Evolutionary conservation across 371 early-diverging fungal species (phyloP).

Genomic region (Circinella umbellata): DNA sequence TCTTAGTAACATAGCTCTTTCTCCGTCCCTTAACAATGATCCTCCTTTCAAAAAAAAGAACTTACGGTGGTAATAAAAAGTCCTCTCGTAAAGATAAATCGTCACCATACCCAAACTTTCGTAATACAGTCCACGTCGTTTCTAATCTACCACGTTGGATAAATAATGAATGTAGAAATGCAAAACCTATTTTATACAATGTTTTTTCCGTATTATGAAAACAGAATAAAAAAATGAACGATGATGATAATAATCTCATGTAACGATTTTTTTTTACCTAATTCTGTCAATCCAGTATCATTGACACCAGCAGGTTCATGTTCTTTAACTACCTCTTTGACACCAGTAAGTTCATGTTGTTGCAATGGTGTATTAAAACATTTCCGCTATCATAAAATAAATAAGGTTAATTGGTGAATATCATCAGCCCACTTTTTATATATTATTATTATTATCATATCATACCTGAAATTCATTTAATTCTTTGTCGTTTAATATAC

Average conservation of each 20-base stretch:
- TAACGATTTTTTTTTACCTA: slow-evolving; percentile 39
- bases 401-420: too few species aligned
- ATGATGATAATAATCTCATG: not conserved
- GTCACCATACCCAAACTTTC: slow-evolving; percentile 95
- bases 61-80: slow-evolving; percentile 80
- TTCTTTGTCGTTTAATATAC: slow-evolving; percentile 88
- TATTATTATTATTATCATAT: not conserved
- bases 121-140: slow-evolving; percentile 96
- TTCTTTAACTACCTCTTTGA: slow-evolving; percentile 91
- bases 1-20: not conserved
- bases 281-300: slow-evolving; percentile 83
- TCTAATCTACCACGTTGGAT: slow-evolving; percentile 96
- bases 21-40: not conserved
- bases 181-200: slow-evolving; percentile 66
- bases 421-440: too few species aligned
- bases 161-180: slow-evolving; percentile 92
- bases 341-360: slow-evolving; percentile 91
- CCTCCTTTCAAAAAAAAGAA: not conserved
- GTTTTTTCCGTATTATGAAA: too few species aligned
- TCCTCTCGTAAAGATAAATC: slow-evolving; percentile 90
- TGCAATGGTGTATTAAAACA: slow-evolving; percentile 95
- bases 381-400: slow-evolving; percentile 63
- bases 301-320: slow-evolving; percentile 87
- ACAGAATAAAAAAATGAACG: not conserved
- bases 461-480: slow-evolving; percentile 94